Percentiles rank a stretch among this genome's conserved stretches.
Evolutionary conservation across 352 stramenopile genomes (phyloP).

Genomic region (Pythium catenulatum): DNA sequence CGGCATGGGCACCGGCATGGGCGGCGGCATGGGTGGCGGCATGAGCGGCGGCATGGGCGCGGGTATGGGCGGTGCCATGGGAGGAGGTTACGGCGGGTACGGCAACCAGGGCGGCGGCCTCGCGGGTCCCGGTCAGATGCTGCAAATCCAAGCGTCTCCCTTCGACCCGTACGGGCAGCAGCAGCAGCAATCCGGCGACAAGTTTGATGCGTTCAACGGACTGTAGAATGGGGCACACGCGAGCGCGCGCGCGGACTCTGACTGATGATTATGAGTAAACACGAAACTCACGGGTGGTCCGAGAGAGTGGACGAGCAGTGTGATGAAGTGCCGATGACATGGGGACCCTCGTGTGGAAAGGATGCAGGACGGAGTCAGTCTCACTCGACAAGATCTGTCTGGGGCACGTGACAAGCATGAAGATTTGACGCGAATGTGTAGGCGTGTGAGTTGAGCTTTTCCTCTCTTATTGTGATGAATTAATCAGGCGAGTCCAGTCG

Average conservation of each 20-base stretch:
- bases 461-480: conserved; percentile 58
- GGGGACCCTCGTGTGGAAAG: background rate
- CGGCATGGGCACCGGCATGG: conserved; percentile 59
- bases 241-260: background rate
- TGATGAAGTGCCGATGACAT: too few species aligned
- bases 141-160: conserved; percentile 83
- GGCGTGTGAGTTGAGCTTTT: conserved; percentile 64
- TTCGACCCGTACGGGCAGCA: conserved; percentile 76
- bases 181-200: conserved; percentile 70
- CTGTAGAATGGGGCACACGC: conserved; percentile 65
- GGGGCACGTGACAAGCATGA: background rate
- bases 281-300: background rate
- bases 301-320: conserved; percentile 33
- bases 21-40: conserved; percentile 60
- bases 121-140: conserved; percentile 76
- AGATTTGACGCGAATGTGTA: background rate
- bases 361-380: too few species aligned
- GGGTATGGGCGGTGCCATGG: conserved; percentile 55
- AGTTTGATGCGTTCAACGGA: conserved; percentile 90
- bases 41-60: conserved; percentile 20
- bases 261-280: background rate
- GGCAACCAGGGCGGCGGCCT: conserved; percentile 69
- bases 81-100: conserved; percentile 23
- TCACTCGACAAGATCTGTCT: too few species aligned
- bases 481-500: conserved; percentile 20